Evolutionary conservation across 306 rosid species (phyloP), one percentile per base, ranked within the genome.

Genomic region (Gastrolobium villosum): DNA sequence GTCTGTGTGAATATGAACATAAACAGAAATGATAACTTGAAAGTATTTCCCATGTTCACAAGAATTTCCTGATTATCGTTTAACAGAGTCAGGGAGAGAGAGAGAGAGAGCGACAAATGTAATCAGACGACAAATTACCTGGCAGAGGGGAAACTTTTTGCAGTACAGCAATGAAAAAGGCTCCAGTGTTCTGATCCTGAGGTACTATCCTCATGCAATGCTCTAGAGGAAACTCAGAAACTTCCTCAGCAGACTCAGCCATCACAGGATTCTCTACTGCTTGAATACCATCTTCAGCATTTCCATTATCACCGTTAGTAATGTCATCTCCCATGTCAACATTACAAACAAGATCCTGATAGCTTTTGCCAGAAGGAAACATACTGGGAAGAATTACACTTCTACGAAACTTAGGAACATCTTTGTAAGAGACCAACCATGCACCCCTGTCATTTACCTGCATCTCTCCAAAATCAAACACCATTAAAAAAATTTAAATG

Each of bases 181-280:
- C 97, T 59, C 99, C 99, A 68, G 89, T 88, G 73, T 93, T 96
- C 84, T 96, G 98, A 91, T 96, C 99, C 85, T 96, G 99, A 15
- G 99, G 99, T 68, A 89, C 55, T 77, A 91, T 89, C 85, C 99
- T 93, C 94, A 90, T 89, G 83, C 98, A 91, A 67, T 74, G 94
- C 80, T 96, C 98, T 8, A 93, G 79, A 35, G 97, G 94, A 69
- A 91, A 91, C 59, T 82, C 84, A 52, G 90, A 93, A 83, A 89
- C 85, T 81, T 93, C 97, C 79, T 70, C 93, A 2, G 82, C 81
- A 45, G 75, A 75, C 56, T 79, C 89, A 28, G 81, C 60, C 46
- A 70, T 55, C 37, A 55, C 82, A 70, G 79, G 64, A 67, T 78
- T 84, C 82, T 76, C 88, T 10, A 63, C 34, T 15, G 84, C 74